Percentiles rank a stretch among this genome's conserved stretches.
phyloP scores from a whole-genome alignment of 1,139 yeast species.

The Petasospora fabianii region DNA sequence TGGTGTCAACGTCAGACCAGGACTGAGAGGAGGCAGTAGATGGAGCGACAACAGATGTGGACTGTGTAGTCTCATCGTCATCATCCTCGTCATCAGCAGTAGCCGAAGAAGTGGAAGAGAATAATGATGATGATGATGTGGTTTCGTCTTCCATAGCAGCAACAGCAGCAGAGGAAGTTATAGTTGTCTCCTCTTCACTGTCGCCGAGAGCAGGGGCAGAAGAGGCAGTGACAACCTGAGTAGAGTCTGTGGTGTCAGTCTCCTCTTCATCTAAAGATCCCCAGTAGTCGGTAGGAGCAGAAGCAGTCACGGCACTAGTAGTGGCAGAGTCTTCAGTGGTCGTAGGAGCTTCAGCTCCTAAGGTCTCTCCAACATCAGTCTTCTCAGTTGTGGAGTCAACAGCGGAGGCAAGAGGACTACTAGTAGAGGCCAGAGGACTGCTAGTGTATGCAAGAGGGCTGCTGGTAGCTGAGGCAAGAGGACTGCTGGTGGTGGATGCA shows the following conservation, averaged over 20 bases:
- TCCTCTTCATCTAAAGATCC: background rate
- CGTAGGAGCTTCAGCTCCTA: background rate
- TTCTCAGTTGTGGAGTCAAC: background rate
- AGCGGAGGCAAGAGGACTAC: background rate
- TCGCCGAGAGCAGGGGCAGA: background rate
- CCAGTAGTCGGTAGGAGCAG: constrained; percentile 1
- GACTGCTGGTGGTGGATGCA: background rate
- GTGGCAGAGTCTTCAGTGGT: background rate
- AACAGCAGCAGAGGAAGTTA: too few species aligned
- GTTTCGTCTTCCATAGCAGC: too few species aligned
- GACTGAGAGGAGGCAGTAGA: constrained; percentile 6
- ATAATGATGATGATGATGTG: background rate
- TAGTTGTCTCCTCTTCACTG: background rate
- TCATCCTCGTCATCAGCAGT: constrained; percentile 10
- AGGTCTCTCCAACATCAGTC: background rate
- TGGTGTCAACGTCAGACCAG: constrained; percentile 3
- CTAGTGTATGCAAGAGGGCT: background rate
- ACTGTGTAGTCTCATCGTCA: constrained; percentile 4
- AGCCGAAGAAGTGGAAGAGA: background rate
- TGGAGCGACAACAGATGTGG: constrained; percentile 6
- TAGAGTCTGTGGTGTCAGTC: constrained; percentile 1
- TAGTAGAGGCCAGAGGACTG: background rate
- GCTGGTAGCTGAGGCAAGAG: background rate
- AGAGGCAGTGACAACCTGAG: constrained; percentile 1
- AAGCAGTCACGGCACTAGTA: background rate